Conservation (phyloP, 345 rosid genomes). For the Iberis pinnata region DNA sequence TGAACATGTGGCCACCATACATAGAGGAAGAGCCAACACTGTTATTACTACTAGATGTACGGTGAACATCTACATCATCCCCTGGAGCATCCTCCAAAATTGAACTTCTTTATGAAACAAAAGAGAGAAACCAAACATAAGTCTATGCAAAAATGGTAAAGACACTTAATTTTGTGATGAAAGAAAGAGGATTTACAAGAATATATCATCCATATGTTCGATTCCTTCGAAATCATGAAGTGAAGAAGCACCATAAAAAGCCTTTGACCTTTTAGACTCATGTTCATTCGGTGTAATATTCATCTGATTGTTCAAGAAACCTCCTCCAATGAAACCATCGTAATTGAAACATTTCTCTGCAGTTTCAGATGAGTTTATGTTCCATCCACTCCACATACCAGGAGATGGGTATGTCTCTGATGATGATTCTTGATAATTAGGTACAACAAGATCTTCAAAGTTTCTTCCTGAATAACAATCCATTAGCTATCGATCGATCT, state of each 20-base stretch:
- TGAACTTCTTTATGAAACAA: conserved; percentile 28
- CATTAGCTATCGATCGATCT: conserved; percentile 24
- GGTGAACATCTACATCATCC: conserved; percentile 27
- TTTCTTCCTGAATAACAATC: conserved; percentile 26
- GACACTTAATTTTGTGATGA: not conserved
- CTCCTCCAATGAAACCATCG: conserved; percentile 19
- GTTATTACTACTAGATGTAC: conserved; percentile 22
- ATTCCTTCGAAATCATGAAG: conserved; percentile 43
- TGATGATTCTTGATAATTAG: conserved; percentile 26
- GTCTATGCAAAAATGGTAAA: conserved; percentile 6
- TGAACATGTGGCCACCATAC: conserved; percentile 25
- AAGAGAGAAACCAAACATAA: conserved; percentile 22
- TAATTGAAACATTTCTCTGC: conserved; percentile 26
- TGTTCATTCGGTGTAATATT: conserved; percentile 22
- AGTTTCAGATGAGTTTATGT: conserved; percentile 26
- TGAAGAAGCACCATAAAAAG: conserved; percentile 26
- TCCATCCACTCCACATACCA: conserved; percentile 34
- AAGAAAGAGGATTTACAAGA: conserved; percentile 47
- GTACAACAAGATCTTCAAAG: conserved; percentile 25
- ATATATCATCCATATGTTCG: conserved; percentile 60
- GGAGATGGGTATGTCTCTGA: conserved; percentile 27
- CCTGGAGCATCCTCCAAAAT: conserved; percentile 34
- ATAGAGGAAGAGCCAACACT: conserved; percentile 24
- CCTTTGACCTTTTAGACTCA: conserved; percentile 26
- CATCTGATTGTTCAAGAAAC: conserved; percentile 22